phyloP scores from a whole-genome alignment of 2,329 filamentous ascomycete genomes.

The Tolypocladium sp. region DNA sequence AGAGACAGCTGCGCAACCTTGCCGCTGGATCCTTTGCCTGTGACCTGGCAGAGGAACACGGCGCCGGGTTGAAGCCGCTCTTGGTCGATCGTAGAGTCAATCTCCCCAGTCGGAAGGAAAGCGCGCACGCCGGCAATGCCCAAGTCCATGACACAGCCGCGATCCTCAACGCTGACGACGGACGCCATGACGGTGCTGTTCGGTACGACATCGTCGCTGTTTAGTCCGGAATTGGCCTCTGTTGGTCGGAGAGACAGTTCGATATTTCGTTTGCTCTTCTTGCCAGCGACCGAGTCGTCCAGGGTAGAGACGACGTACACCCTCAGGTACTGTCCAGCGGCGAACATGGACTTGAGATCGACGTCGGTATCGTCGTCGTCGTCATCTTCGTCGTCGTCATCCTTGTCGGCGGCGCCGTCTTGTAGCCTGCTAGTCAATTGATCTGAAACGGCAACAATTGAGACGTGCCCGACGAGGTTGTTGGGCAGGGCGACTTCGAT shows the following conservation, averaged over 20 bases:
- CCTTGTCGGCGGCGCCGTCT: conserved; percentile 46
- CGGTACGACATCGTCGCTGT: conserved; percentile 61
- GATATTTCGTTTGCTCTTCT: conserved; percentile 71
- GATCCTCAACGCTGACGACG: conserved; percentile 87
- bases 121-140: conserved; percentile 66
- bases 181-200: conserved; percentile 80
- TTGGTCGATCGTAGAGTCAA: conserved; percentile 57
- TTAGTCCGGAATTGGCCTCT: conserved; percentile 67
- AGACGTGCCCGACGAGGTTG: conserved; percentile 81
- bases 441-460: conserved; percentile 85
- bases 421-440: conserved; percentile 69
- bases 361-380: conserved; percentile 43
- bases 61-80: conserved; percentile 70
- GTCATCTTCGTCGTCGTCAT: conserved; percentile 45
- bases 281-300: conserved; percentile 51
- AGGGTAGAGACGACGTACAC: conserved; percentile 73
- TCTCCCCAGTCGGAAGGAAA: conserved; percentile 78
- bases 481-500: conserved; percentile 81
- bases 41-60: conserved; percentile 76
- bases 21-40: conserved; percentile 63
- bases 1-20: conserved; percentile 83
- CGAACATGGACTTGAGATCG: conserved; percentile 67
- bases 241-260: conserved; percentile 78
- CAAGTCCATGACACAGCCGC: conserved; percentile 88
- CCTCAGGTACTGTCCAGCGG: conserved; percentile 78